phyloP scores from a whole-genome alignment of 169 alveolate species.

The Eimeria tenella region DNA sequence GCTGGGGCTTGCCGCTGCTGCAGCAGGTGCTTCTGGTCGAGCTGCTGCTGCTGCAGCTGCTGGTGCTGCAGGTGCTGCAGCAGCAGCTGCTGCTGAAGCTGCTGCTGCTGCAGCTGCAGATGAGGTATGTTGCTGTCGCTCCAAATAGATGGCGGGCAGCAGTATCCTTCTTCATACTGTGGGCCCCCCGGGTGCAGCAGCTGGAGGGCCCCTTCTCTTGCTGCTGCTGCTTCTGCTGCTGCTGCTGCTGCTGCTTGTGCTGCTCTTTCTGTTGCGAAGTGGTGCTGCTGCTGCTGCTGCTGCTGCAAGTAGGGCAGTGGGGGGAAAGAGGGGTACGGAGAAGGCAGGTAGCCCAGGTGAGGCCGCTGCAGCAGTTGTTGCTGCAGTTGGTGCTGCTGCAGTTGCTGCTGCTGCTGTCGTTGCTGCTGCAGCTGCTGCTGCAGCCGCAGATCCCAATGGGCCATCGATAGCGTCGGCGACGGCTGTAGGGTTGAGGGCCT shows the following conservation, averaged over 20 bases:
- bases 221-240: not conserved
- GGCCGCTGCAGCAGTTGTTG: not conserved
- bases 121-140: not conserved
- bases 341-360: not conserved
- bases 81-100: not conserved
- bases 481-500: constrained; percentile 4
- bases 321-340: not conserved
- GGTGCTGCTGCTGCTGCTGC: constrained; percentile 16
- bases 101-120: constrained; percentile 7
- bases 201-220: not conserved
- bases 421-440: constrained; percentile 21
- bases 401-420: not conserved
- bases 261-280: not conserved
- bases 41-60: not conserved
- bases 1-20: not conserved
- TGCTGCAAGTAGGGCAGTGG: constrained; percentile 3
- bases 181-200: not conserved
- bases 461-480: not conserved
- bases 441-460: not conserved
- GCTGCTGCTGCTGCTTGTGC: constrained; percentile 7
- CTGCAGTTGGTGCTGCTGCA: not conserved
- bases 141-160: not conserved
- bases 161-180: not conserved
- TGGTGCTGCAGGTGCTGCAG: not conserved
- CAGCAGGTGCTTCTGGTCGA: not conserved